These are phyloP conservation scores for Rhodamnia rubescens DNA, from an alignment of 345 rosid genomes.

Conservation along the genomic window DNA sequence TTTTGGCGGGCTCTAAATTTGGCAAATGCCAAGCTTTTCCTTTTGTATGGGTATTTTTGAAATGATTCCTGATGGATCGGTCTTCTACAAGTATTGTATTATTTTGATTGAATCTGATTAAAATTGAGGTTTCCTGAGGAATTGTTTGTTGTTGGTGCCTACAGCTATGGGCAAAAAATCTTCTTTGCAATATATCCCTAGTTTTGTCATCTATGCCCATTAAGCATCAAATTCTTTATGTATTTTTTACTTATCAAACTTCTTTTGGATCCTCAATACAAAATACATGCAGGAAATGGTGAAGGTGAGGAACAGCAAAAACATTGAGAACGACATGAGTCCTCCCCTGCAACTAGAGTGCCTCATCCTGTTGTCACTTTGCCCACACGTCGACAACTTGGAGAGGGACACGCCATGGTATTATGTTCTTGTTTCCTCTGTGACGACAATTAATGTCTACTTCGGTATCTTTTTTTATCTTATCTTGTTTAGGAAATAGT, in stretches of 20 bases:
- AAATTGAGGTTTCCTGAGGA: not conserved
- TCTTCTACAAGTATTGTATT: not conserved
- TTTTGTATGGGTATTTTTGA: not conserved
- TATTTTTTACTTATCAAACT: not conserved
- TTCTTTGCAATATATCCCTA: not conserved
- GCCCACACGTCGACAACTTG: constrained; percentile 31
- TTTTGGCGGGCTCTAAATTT: no score
- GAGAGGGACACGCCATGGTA: constrained; percentile 57
- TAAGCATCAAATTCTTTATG: not conserved
- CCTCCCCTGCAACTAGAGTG: constrained; percentile 30
- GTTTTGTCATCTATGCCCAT: not conserved
- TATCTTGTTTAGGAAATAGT: not conserved
- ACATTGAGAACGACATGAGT: constrained; percentile 30
- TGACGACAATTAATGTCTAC: not conserved
- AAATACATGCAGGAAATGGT: constrained; percentile 33
- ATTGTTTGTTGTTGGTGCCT: not conserved
- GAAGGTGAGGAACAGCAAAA: constrained; percentile 61
- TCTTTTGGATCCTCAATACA: not conserved
- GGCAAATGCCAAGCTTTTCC: no score
- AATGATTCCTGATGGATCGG: not conserved
- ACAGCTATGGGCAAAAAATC: not conserved
- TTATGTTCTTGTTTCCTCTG: not conserved
- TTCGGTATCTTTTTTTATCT: not conserved
- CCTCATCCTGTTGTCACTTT: constrained; percentile 39
- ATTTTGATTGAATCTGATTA: not conserved